These are phyloP conservation scores for Geosmithia morbida DNA, from an alignment of 2,329 filamentous ascomycete genomes.

Conservation along the genomic window DNA sequence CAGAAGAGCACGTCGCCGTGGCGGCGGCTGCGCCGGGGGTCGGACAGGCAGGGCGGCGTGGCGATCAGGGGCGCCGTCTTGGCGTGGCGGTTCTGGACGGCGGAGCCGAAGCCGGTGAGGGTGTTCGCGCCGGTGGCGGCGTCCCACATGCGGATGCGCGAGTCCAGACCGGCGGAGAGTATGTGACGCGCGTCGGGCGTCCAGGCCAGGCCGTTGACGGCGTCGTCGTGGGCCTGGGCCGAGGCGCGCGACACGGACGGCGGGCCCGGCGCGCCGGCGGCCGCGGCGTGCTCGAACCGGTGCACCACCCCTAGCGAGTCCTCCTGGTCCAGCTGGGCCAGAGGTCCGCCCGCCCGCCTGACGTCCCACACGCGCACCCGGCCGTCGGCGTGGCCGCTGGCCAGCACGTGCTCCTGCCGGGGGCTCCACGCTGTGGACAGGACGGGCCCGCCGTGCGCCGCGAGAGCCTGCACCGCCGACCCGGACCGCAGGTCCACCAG, in stretches of 20 bases:
- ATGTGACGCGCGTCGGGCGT: constrained; percentile 65
- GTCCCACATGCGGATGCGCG: constrained; percentile 79
- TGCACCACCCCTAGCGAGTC: constrained; percentile 57
- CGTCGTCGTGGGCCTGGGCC: constrained; percentile 59
- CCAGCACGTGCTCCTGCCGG: constrained; percentile 61
- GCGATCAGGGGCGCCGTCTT: constrained; percentile 33
- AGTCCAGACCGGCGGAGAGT: constrained; percentile 70
- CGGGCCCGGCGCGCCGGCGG: constrained; percentile 19
- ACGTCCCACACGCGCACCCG: constrained; percentile 80
- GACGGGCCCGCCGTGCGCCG: constrained; percentile 53
- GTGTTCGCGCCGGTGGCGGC: constrained; percentile 70
- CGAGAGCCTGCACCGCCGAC: constrained; percentile 52
- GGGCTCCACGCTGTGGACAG: constrained; percentile 72
- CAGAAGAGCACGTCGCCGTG: constrained; percentile 48
- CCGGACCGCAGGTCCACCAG: constrained; percentile 79
- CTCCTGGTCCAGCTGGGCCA: constrained; percentile 72
- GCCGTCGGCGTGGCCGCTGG: constrained; percentile 75
- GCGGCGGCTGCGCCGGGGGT: constrained; percentile 4
- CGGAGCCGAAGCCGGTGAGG: constrained; percentile 73
- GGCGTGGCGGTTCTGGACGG: constrained; percentile 58
- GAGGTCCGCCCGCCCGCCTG: constrained; percentile 57
- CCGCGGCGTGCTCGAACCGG: constrained; percentile 17
- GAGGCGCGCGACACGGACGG: constrained; percentile 32
- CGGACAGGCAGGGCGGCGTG: constrained; percentile 40
- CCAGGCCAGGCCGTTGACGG: constrained; percentile 78